Conservation (phyloP, 768 basidiomycete genomes). For the Leccinum variicolor region DNA sequence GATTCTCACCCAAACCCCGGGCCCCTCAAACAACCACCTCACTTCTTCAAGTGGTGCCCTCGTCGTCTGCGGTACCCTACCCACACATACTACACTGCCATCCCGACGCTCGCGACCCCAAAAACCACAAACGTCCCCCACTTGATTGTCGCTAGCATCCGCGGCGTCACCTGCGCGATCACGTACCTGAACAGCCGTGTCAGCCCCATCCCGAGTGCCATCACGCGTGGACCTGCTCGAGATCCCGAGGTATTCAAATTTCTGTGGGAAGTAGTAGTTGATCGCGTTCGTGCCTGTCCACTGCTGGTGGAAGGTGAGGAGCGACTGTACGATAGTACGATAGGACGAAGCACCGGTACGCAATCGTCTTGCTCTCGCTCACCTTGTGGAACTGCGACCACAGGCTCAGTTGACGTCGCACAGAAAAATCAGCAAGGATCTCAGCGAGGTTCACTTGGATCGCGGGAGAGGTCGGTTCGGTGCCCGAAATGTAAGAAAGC, state of each 20-base stretch:
- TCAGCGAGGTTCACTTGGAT: conserved; percentile 32
- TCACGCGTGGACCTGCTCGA: conserved; percentile 24
- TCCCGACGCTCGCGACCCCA: conserved; percentile 26
- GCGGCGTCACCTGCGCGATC: conserved; percentile 38
- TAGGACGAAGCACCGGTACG: conserved; percentile 31
- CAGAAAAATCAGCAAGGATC: conserved; percentile 33
- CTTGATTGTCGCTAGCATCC: conserved; percentile 27
- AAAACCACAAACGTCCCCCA: conserved; percentile 34
- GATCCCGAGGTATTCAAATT: conserved; percentile 36
- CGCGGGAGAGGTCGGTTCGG: conserved; percentile 20
- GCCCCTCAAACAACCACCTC: conserved; percentile 32
- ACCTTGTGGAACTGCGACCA: conserved; percentile 30
- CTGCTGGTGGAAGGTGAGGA: conserved; percentile 34
- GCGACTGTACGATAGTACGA: conserved; percentile 20
- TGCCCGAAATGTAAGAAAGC: conserved; percentile 28
- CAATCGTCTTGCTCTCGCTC: conserved; percentile 28
- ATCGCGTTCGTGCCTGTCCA: conserved; percentile 41
- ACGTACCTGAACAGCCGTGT: conserved; percentile 38
- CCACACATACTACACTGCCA: conserved; percentile 32
- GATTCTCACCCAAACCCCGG: conserved; percentile 20
- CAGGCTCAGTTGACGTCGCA: conserved; percentile 25
- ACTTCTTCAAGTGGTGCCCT: conserved; percentile 39
- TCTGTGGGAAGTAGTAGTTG: conserved; percentile 37
- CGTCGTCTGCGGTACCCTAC: conserved; percentile 39
- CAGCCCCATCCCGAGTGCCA: conserved; percentile 29